Percentiles rank a stretch among this genome's conserved stretches.
Evolutionary conservation across 345 rosid genomes (phyloP).

Genomic region (Turnera subulata): DNA sequence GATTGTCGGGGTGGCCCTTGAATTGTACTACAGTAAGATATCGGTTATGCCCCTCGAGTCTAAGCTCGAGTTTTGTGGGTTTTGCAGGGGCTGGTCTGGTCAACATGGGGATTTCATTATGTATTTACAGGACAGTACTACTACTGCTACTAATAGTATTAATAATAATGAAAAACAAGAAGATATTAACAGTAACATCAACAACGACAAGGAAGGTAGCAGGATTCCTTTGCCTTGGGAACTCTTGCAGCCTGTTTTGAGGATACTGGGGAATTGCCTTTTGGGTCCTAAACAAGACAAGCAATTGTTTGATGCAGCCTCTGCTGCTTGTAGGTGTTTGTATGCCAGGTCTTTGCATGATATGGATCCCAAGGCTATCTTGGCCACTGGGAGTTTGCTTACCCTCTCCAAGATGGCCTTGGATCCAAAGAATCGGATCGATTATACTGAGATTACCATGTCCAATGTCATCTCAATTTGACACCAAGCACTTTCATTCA

Average conservation of each 20-base stretch:
- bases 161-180: not conserved
- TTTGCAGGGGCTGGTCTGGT: conserved; percentile 63
- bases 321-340: conserved; percentile 51
- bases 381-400: conserved; percentile 68
- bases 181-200: no score
- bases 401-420: conserved; percentile 41
- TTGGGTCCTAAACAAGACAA: conserved; percentile 38
- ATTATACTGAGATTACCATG: conserved; percentile 52
- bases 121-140: conserved; percentile 1
- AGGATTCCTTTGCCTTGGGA: conserved; percentile 74
- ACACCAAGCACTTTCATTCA: not conserved
- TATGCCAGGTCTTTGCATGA: conserved; percentile 57
- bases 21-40: conserved; percentile 57
- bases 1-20: conserved; percentile 73
- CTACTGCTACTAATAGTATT: no score
- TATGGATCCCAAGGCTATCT: conserved; percentile 59
- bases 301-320: conserved; percentile 39
- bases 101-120: conserved; percentile 33
- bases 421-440: conserved; percentile 40
- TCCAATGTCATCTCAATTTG: conserved; percentile 30
- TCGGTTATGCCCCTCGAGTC: conserved; percentile 51
- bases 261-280: conserved; percentile 73
- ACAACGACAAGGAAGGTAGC: conserved; percentile 18
- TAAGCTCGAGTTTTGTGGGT: conserved; percentile 68
- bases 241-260: conserved; percentile 64